These are phyloP conservation scores for Paraleonurus japonicus DNA, from an alignment of 257 asterid genomes.

Conservation along the genomic window DNA sequence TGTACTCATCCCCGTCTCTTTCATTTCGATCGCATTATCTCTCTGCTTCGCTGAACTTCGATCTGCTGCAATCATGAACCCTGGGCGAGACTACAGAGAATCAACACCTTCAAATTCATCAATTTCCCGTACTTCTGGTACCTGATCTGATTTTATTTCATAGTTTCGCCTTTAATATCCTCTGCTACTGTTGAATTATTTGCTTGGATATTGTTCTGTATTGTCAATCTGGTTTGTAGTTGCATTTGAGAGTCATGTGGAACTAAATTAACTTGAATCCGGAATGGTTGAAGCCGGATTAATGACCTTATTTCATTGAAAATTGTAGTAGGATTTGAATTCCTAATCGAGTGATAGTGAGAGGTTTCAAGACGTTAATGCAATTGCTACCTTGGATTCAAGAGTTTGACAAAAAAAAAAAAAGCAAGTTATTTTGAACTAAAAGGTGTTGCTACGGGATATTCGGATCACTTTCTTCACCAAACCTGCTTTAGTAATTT, in stretches of 20 bases:
- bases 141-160: not conserved
- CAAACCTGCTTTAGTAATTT: not conserved
- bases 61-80: conserved; percentile 30
- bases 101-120: conserved; percentile 41
- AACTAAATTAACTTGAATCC: conserved; percentile 9
- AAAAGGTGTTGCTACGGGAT: not conserved
- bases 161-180: not conserved
- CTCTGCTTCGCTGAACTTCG: conserved; percentile 15
- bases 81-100: conserved; percentile 37
- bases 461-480: not conserved
- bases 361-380: not conserved
- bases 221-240: not conserved
- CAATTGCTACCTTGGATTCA: not conserved
- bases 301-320: not conserved
- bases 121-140: conserved; percentile 30
- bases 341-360: not conserved
- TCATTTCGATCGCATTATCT: not conserved
- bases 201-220: not conserved
- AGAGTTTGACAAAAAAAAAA: not conserved
- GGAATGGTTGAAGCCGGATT: not conserved
- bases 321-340: not conserved
- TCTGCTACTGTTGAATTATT: not conserved
- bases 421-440: not conserved
- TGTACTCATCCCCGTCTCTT: not conserved
- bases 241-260: not conserved